These are phyloP conservation scores for Datura wrightii DNA, from an alignment of 257 asterid species.

Conservation along the genomic window DNA sequence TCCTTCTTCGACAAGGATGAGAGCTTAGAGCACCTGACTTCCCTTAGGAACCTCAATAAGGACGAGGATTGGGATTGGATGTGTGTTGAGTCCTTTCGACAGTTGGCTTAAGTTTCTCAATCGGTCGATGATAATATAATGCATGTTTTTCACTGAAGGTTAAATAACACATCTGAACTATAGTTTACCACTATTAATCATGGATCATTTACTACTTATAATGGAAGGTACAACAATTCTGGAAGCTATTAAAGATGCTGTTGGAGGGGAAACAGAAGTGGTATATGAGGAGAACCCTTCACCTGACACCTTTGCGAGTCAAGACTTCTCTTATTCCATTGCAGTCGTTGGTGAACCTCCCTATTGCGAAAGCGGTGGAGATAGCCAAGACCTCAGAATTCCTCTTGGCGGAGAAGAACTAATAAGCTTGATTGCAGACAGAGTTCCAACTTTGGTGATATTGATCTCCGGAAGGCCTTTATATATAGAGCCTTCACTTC, in stretches of 20 bases:
- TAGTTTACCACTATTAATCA: background rate
- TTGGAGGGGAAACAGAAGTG: conserved; percentile 63
- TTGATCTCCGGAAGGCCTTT: conserved; percentile 83
- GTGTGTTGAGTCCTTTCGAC: background rate
- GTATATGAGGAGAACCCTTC: conserved; percentile 67
- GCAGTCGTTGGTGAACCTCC: conserved; percentile 86
- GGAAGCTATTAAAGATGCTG: conserved; percentile 74
- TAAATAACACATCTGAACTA: background rate
- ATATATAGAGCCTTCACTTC: conserved; percentile 59
- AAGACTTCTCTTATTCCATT: conserved; percentile 66
- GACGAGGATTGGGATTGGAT: background rate
- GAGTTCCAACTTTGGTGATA: conserved; percentile 71
- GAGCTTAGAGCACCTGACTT: background rate
- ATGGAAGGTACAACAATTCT: conserved; percentile 73
- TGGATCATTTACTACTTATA: background rate
- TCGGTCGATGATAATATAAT: background rate
- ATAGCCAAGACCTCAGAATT: conserved; percentile 63
- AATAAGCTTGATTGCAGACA: conserved; percentile 62
- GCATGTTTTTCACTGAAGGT: background rate
- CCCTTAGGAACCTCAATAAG: conserved; percentile 2
- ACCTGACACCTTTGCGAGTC: conserved; percentile 56
- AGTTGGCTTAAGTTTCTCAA: background rate
- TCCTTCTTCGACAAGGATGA: background rate
- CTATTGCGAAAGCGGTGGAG: conserved; percentile 81
- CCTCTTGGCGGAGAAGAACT: conserved; percentile 69